phyloP scores from a whole-genome alignment of 225 moss, liverwort and hornwort species.

The Antitrichia curtipendula region DNA sequence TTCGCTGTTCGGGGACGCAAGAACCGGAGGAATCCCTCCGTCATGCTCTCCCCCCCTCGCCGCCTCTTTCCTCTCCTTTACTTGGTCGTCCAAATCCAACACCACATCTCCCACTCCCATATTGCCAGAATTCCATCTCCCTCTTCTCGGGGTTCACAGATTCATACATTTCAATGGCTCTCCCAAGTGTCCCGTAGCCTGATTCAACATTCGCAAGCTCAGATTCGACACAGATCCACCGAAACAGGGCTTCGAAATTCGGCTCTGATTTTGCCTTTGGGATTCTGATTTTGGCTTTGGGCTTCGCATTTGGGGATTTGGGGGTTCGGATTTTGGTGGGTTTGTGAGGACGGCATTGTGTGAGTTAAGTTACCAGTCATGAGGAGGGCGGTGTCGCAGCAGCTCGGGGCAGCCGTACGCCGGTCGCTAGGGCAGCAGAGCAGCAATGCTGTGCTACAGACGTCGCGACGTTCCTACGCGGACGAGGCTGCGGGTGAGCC shows the following conservation, averaged over 20 bases:
- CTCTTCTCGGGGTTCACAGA: neutral
- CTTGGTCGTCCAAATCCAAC: neutral
- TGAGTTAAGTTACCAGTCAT: neutral
- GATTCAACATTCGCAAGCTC: neutral
- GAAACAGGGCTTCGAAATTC: neutral
- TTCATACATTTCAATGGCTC: neutral
- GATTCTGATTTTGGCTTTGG: neutral
- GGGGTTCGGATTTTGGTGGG: neutral
- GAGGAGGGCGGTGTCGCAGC: slow-evolving; percentile 47
- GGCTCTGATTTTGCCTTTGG: neutral
- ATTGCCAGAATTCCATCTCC: neutral
- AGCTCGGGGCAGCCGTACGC: slow-evolving; percentile 18
- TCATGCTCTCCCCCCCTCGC: neutral
- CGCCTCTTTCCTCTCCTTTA: neutral
- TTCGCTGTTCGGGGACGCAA: neutral
- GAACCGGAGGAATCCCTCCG: neutral
- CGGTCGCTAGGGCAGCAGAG: slow-evolving; percentile 16
- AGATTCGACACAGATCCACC: neutral
- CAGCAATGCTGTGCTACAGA: neutral
- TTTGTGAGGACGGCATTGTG: neutral
- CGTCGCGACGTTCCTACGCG: slow-evolving; percentile 38
- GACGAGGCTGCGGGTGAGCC: slow-evolving; percentile 26
- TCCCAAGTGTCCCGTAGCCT: too few relatives aligned
- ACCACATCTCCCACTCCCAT: neutral
- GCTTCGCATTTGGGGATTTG: neutral